phyloP scores from a whole-genome alignment of 192 early-diverging fungal genomes.

The Coemansia sp. region DNA sequence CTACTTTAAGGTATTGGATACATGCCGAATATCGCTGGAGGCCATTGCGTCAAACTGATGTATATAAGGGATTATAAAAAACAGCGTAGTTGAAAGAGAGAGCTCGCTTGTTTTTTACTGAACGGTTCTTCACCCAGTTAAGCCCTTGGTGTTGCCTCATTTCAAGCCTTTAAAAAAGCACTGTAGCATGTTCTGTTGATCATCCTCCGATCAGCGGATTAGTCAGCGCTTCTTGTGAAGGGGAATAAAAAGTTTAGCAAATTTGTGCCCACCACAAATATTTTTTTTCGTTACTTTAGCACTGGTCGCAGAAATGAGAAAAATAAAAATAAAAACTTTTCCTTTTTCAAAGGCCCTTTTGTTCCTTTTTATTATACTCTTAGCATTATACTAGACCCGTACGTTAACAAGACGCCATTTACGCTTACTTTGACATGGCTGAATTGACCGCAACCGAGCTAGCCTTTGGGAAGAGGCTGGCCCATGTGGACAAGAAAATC shows the following conservation, averaged over 20 bases:
- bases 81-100: slow-evolving; percentile 12
- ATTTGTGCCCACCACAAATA: neutral
- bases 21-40: slow-evolving; percentile 48
- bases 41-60: slow-evolving; percentile 39
- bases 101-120: neutral
- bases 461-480: slow-evolving; percentile 48
- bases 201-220: no score
- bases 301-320: neutral
- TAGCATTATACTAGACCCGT: neutral
- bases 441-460: slow-evolving; percentile 33
- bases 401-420: neutral
- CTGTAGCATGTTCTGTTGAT: no score
- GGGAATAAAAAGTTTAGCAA: neutral
- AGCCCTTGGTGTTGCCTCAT: neutral
- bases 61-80: slow-evolving; percentile 36
- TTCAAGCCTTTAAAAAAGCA: no score
- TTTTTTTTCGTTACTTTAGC: neutral
- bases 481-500: slow-evolving; percentile 50
- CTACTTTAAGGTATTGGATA: slow-evolving; percentile 18
- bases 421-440: slow-evolving; percentile 17
- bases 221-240: no score
- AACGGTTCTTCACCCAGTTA: neutral
- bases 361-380: neutral
- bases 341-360: neutral
- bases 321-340: neutral